phyloP scores from a whole-genome alignment of 1,139 yeast genomes.

The Candida sanyaensis region DNA sequence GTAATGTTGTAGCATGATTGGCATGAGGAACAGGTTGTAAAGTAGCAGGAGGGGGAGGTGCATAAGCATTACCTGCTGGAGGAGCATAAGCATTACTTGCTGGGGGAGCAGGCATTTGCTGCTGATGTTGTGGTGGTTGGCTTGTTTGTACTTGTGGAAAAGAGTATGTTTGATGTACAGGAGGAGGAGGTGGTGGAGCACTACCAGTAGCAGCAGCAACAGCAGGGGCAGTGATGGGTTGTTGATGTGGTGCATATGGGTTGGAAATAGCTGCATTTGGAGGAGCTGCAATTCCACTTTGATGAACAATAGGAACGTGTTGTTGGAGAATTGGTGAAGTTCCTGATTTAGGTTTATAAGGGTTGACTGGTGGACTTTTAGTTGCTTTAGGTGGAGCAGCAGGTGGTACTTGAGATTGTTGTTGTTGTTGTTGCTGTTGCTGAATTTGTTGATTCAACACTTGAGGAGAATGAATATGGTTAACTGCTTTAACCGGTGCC shows the following conservation, averaged over 20 bases:
- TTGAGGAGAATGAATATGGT: slow-evolving; percentile 14
- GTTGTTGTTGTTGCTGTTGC: slow-evolving; percentile 4
- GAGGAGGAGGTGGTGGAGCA: slow-evolving; percentile 5
- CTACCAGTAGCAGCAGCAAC: not conserved
- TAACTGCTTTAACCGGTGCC: slow-evolving; percentile 18
- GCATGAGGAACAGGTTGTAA: slow-evolving; percentile 10
- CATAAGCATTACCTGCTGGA: not conserved
- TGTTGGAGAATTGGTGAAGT: slow-evolving; percentile 17
- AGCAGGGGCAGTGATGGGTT: not conserved
- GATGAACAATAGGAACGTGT: slow-evolving; percentile 12
- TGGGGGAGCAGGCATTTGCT: slow-evolving; percentile 2
- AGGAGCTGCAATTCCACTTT: slow-evolving; percentile 15
- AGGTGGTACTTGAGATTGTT: slow-evolving; percentile 9
- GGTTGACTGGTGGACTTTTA: slow-evolving; percentile 17
- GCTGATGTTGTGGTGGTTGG: slow-evolving; percentile 6
- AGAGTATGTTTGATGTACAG: slow-evolving; percentile 2
- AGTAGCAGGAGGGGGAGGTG: slow-evolving; percentile 11
- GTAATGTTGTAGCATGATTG: slow-evolving; percentile 1
- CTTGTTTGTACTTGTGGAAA: slow-evolving; percentile 8
- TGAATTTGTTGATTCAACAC: slow-evolving; percentile 4
- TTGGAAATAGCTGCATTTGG: slow-evolving; percentile 19
- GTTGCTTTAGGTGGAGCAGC: slow-evolving; percentile 14
- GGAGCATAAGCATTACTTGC: slow-evolving; percentile 7
- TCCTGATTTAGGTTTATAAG: slow-evolving; percentile 18
- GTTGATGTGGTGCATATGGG: slow-evolving; percentile 8